Evolutionary conservation across 139 green algal genomes (phyloP), one percentile per base, ranked within the genome.

Genomic region (Microglena sp.): DNA sequence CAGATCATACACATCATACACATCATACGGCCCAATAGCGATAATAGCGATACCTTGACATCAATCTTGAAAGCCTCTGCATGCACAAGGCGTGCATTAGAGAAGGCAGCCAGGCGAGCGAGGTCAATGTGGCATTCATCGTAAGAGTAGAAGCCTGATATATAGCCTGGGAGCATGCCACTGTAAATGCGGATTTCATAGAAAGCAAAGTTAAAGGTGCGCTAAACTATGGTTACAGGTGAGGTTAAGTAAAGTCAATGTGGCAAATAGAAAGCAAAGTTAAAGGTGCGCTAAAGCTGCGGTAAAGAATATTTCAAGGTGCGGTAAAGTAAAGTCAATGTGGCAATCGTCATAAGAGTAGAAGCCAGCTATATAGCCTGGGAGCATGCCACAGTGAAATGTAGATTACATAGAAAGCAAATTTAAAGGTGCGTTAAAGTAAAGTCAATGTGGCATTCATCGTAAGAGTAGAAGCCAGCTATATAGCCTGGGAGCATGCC

Each of bases 401-500:
- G 18, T 18, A 5, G 40, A 50, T 24, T 50, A 50, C 40, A 50
- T 50, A 24, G 40, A 50, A 50, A 50, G 11, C 15, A 50, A 50
- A 50, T 11, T 50, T 11, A 11, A 50, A 18, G 11, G 40, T 50
- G 18, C 18, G 40, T 50, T 11, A 24, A 18, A 24, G 60, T 30
- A 34, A 98, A 71, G 74, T 98, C 92, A 0, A 98, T 87, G 79
- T 98, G 92, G 72, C 87, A 94, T 0, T 97, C 89, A 43, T 95
- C 83, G 46, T 83, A 88, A 2, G 57, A 77, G 75, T 97, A 98
- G 46, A 87, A 89, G 6, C 91, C 90, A 3, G 88, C 79, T 5
- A 97, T 82, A 69, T 84, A 93, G 6, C 93, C 93, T 4, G 93
- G 93, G 45, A 98, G 85, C 93, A 98, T 98, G 36, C 93, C 93